A percentile compares a stretch with the other conserved stretches of the same genome.
These are phyloP conservation scores for Sphaerosporella brunnea DNA, from an alignment of 495 filamentous ascomycete genomes.

Conservation along the genomic window DNA sequence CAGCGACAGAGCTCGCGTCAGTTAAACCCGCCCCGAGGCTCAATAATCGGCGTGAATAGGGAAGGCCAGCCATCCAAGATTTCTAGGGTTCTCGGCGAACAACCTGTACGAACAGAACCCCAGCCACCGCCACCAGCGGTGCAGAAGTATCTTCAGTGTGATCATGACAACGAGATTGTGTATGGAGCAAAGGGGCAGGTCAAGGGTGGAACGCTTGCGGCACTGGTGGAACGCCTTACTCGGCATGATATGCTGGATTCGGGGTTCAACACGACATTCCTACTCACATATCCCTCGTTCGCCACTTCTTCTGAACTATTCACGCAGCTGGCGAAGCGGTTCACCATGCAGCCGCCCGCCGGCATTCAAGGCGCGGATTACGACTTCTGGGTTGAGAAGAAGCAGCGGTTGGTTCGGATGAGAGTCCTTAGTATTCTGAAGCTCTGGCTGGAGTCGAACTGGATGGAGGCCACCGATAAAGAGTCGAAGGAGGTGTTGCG, in stretches of 20 bases:
- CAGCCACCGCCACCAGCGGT: constrained; percentile 45
- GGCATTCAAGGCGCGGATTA: constrained; percentile 58
- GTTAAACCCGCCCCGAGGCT: constrained; percentile 8
- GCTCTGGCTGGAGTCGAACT: constrained; percentile 94
- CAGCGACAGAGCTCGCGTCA: constrained; percentile 32
- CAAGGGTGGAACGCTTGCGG: constrained; percentile 75
- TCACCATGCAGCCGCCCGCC: constrained; percentile 82
- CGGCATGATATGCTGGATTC: constrained; percentile 88
- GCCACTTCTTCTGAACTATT: constrained; percentile 80
- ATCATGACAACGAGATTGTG: constrained; percentile 74
- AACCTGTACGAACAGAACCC: constrained; percentile 37
- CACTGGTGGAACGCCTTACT: constrained; percentile 88
- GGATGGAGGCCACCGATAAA: constrained; percentile 88
- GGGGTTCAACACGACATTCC: constrained; percentile 94
- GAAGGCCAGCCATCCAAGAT: constrained; percentile 64
- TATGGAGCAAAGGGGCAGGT: constrained; percentile 68
- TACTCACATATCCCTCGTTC: constrained; percentile 90
- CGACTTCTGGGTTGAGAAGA: constrained; percentile 76
- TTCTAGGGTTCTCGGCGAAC: constrained; percentile 75
- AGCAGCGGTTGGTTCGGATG: constrained; percentile 89
- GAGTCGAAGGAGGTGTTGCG: constrained; percentile 68
- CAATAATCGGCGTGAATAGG: constrained; percentile 1
- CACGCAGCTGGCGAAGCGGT: constrained; percentile 75
- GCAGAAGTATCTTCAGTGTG: constrained; percentile 68
- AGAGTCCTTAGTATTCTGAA: constrained; percentile 93